Base-by-base conservation (phyloP, 177 flowering plant species). In the Vitis hybrid region DNA sequence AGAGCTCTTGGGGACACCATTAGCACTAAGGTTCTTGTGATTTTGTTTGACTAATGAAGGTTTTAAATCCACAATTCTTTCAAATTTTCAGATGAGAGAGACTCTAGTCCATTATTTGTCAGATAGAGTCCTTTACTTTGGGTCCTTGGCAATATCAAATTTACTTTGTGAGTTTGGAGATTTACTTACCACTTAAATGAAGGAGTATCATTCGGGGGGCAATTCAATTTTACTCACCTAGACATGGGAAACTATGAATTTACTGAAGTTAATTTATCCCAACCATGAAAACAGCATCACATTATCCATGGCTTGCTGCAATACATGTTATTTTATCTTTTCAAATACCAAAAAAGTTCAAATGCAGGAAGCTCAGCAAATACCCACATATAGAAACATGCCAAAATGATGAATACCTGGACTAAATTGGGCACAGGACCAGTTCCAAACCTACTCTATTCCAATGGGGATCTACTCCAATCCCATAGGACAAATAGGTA, bases 251-350 rank as follows among this genome's bases (percentile, higher is more conserved):
- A 32, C n/a, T 14, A 15, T 49, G 9, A 18, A 50, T 64, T 18
- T 32, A 27, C 50, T 14, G 1, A 24, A 57, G 11, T 17, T 27
- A 27, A n/a, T 80, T 92, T 97, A 97, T 95, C 63, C 97, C 99
- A 74, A 97, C 91, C 99, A 95, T 92, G 75, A 95, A 89, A 74
- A 95, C 99, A 66, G 99, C 91, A 86, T 85, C 87, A 81, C 90
- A 92, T 72, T 85, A 83, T 67, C 99, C 98, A 71, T 92, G 87
- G 24, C 96, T 78, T 66, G 97, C 97, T 1, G 97, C 91, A 71
- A 76, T 55, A 92, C 67, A 0, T 94, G 90, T 66, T 92, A 90
- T 76, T 91, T 95, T 71, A 81, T 83, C 81, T 83, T 81, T 84
- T 89, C 55, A 95, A 84, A 61, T 24, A 24, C 27, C 27, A 24